Base-by-base conservation (phyloP, 164 flowering plant species). In the Cinnamomum chago region DNA sequence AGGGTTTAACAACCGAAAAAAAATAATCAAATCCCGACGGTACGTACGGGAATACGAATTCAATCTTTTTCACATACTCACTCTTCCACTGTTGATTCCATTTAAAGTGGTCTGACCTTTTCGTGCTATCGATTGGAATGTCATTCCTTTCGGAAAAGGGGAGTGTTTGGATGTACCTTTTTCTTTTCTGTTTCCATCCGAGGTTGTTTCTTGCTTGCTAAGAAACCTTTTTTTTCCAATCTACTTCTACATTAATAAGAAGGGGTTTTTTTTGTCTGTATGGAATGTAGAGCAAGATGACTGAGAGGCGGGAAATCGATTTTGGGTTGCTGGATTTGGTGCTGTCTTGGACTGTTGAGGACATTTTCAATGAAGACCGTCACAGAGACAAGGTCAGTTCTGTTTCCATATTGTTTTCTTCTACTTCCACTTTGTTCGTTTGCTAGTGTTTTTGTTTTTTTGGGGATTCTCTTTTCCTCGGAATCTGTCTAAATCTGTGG, bases 331-430 rank as follows among this genome's bases (percentile, higher is more conserved):
- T 22, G 30, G 65, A 60, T 71, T 25, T 52, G 62, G 50, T 58
- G 9, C 23, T 52, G 35, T 25, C 73, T 18, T 28, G 62, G 73
- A 50, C 23, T 88, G 88, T 78, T 76, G 69, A 67, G 28, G 69
- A 67, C 20, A 67, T 67, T 40, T 33, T 17, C 47, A 10, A 67
- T 17, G 69, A 67, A 28, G n/a, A 67, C n/a, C 69, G 40, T 25
- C 25, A 15, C 69, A 30, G 20, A 66, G 69, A 15, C 30, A 66
- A 27, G 40, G 69, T 30, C 22, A 11, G 64, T 60, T 60, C 11
- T 20, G 11, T 60, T 23, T 60, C 64, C 23, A 20, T n/a, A 20
- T n/a, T 22, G 47, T 40, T 11, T 9, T 35, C 40, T 35, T 55
- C n/a, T 15, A 14, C 60, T 55, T 55, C n/a, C 17, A 17, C n/a